Evolutionary conservation across 1,284 basidiomycete genomes (phyloP), one percentile per base, ranked within the genome.

Genomic region (Polyporus tsugae): DNA sequence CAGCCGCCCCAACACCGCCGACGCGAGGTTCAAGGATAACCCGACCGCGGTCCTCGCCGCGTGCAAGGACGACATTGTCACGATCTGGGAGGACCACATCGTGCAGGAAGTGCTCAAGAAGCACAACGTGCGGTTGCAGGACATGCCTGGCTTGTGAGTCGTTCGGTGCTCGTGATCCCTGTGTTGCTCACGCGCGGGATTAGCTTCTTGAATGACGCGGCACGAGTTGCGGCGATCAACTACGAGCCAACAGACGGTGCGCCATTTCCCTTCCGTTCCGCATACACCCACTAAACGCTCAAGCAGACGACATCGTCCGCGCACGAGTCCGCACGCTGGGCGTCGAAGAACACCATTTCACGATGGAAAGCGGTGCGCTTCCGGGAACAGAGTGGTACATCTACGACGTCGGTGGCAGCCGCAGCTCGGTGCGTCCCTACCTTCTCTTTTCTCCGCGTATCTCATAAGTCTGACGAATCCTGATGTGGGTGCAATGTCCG

Each of bases 331-430:
- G 86, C 46, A 90, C 89, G 4, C 82, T 89, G 55, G 88, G 88
- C 33, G 86, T 91, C 1, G 88, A 91, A 68, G 91, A 93, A 73
- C 87, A 92, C 71, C 80, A 85, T 13, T 88, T 92, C 71, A 77
- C 82, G 17, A 82, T 87, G 68, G 86, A 90, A 60, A 81, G 80
- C 71, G 83, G 86, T n/a, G 73, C 70, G 36, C 62, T 71, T 38
- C 70, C 74, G 25, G 78, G 80, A 6, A 86, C 86, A 78, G 86
- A 89, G 75, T 90, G 89, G 89, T 82, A 85, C 39, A 87, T 91
- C 67, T 91, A 87, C 77, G 89, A 91, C 70, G 89, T 91, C 55
- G 89, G 89, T 58, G 89, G 89, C 15, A 87, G 85, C 69, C 83
- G 87, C 61, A 87, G 86, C 58, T 78, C 80, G 76, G 87, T 89